Percentiles rank a stretch among this genome's conserved stretches.
phyloP scores from a whole-genome alignment of 768 basidiomycete species.

The Russula virescens region DNA sequence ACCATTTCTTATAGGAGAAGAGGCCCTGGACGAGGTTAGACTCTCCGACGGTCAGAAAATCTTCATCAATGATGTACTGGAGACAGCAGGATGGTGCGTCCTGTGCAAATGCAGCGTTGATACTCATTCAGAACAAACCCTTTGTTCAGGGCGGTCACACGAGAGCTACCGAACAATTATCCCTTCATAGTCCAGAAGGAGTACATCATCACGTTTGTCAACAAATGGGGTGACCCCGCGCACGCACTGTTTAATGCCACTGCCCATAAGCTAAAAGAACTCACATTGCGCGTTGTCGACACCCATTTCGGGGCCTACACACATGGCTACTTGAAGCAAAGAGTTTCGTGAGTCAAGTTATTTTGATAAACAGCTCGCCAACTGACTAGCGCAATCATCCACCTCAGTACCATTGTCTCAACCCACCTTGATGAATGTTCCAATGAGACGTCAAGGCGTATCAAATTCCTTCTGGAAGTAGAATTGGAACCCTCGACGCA shows the following conservation, averaged over 20 bases:
- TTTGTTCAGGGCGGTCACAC: conserved; percentile 51
- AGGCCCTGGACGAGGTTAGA: neutral
- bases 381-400: neutral
- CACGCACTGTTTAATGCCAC: conserved; percentile 40
- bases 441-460: neutral
- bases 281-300: conserved; percentile 40
- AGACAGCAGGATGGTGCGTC: conserved; percentile 43
- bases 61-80: conserved; percentile 49
- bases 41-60: conserved; percentile 28
- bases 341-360: conserved; percentile 37
- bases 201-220: conserved; percentile 43
- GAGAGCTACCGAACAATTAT: conserved; percentile 63
- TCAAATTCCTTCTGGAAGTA: neutral
- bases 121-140: neutral
- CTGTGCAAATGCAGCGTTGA: neutral
- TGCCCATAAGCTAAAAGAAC: conserved; percentile 33
- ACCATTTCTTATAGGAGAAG: conserved; percentile 26
- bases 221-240: conserved; percentile 47
- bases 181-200: conserved; percentile 54
- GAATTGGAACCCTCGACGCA: neutral
- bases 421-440: neutral
- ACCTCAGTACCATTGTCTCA: neutral
- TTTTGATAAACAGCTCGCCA: neutral
- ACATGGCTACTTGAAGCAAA: conserved; percentile 47
- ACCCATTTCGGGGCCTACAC: conserved; percentile 49